Evolutionary conservation across 2,329 filamentous ascomycete genomes (phyloP), one percentile per base, ranked within the genome.

Genomic region (Colletotrichum sp.): DNA sequence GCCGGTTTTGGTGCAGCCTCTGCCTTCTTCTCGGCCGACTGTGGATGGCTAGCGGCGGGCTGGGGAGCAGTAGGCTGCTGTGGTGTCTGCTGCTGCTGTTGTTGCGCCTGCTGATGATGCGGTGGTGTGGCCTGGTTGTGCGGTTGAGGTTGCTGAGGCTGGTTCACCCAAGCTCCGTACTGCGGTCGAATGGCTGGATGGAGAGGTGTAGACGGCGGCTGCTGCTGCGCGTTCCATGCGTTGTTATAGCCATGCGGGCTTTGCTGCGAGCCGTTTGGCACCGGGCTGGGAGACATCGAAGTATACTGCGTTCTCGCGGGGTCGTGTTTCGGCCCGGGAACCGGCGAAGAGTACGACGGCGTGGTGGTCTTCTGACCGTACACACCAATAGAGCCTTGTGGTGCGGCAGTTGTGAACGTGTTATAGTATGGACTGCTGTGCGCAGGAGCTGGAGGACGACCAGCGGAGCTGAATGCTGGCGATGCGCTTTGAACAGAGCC

Each of bases 181-280:
- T 83, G 81, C 26, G 80, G 83, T 62, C 84, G 82, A 64, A 85
- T 85, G 26, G 85, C 84, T 44, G 85, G 85, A 75, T 87, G 85
- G 28, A 85, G 75, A 30, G 81, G 79, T 30, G 78, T 70, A 34
- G 80, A 72, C 32, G 60, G 75, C 1, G 57, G 75, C 2, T 79
- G 68, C 34, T 79, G 77, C 67, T 68, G 77, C 24, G 65, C 34
- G 44, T 76, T 76, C 68, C 70, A 78, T 2, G 68, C 67, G n/a
- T 52, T 59, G 21, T 24, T 57, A 68, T 76, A 55, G 49, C 62
- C 60, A 77, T 79, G 16, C 68, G 72, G 13, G n/a, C 49, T 28
- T 75, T 69, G 28, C 55, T 72, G 70, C 76, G 75, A 6, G 71
- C 67, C 10, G 70, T 39, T 28, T 12, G 62, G 24, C 65, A 60